Evolutionary conservation across 257 asterid genomes (phyloP).

Genomic region (Asclepias syriaca): DNA sequence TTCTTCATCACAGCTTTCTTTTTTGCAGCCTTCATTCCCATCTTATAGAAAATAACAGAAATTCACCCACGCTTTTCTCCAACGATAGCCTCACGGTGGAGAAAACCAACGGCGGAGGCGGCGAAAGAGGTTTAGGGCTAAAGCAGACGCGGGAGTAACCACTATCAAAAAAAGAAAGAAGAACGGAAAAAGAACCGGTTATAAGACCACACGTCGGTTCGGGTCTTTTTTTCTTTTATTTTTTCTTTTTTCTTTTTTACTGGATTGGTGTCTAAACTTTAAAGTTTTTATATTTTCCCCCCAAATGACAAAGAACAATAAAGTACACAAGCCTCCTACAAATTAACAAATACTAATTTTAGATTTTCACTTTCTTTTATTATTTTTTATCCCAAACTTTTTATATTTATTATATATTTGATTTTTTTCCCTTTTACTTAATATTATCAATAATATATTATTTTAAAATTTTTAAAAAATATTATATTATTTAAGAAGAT

Average conservation of each 20-base stretch:
- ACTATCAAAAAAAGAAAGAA: neutral
- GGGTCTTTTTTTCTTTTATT: neutral
- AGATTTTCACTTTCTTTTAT: too few species aligned
- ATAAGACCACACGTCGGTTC: neutral
- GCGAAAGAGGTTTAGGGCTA: neutral
- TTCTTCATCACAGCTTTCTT: constrained; percentile 37
- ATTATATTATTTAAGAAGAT: too few species aligned
- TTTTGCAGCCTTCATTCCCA: constrained; percentile 33
- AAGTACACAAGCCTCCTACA: too few species aligned
- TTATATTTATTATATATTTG: too few species aligned
- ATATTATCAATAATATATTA: too few species aligned
- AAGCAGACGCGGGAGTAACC: neutral
- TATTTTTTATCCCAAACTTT: too few species aligned
- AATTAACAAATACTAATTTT: too few species aligned
- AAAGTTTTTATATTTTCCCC: too few species aligned
- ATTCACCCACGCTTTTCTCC: neutral
- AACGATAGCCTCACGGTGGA: neutral
- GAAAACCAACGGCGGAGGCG: neutral
- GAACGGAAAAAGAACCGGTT: neutral
- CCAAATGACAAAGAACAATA: too few species aligned
- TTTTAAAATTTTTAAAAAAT: too few species aligned
- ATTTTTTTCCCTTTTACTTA: too few species aligned
- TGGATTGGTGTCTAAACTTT: neutral
- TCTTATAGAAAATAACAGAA: constrained; percentile 3
- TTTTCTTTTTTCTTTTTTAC: too few species aligned